Evolutionary conservation across 495 filamentous ascomycete species (phyloP), one percentile per base, ranked within the genome.

Genomic region (Haplographium delicatum): DNA sequence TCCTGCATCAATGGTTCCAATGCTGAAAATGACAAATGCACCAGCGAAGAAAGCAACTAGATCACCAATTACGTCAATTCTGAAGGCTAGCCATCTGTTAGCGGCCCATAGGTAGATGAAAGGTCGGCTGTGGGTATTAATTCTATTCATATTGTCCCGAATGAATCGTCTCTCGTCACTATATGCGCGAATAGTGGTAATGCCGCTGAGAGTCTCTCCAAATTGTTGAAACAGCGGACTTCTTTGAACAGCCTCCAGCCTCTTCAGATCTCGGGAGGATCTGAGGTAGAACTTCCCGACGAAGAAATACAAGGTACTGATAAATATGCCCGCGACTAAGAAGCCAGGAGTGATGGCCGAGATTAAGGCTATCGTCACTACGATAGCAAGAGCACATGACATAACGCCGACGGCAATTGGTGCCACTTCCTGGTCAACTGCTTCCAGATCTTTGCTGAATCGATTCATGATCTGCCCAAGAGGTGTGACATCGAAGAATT

Each of bases 191-290:
- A 99, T 99, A 1, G 94, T 99, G n/a, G 91, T 89, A 50, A 97
- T 88, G 35, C 94, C 94, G 43, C 82, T 89, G 15, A 99, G 73
- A 0, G 94, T 97, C 71, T 99, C 94, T 45, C 94, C 91, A 58
- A 99, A 97, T 59, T 96, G 93, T 67, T 99, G 94, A 67, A 96
- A 99, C 23, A 99, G 74, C 3, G 94, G 94, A 65, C 90, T 96
- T 46, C 91, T 74, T 62, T 96, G 88, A 8, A 96, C 83, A 16
- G 94, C 96, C 66, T 99, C 94, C 15, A 99, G 66, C 25, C 94
- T 79, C 71, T 99, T 99, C 40, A 99, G 78, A 64, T 96, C 91
- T 47, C 89, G 79, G 19, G 91, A 96, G 3, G 91, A 88, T 61
- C 83, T 84, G 26, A 99, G 71, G 65, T 99, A 99, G 62, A 97